Base-by-base conservation (phyloP, 108 stramenopile genomes). In the Skeletonema potamos region DNA sequence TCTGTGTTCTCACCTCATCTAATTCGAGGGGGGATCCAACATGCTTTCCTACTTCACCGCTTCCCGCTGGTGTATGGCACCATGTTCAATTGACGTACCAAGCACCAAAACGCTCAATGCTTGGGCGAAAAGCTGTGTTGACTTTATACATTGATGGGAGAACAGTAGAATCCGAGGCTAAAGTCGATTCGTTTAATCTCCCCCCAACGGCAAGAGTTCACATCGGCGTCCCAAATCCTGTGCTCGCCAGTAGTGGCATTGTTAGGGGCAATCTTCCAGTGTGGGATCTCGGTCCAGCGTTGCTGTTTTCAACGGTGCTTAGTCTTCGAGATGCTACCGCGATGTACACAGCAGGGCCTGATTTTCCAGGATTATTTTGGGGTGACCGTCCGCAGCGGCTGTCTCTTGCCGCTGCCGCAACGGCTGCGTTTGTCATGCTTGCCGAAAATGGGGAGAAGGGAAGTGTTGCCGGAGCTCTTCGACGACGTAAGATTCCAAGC, bases 361-460 rank as follows among this genome's bases (percentile, higher is more conserved):
- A 92, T 56, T 94, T 91, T 66, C 83, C 87, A 6, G 88, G 93
- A 28, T 62, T 90, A 27, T 89, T 94, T 74, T 92, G 93, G 93
- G 93, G 93, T 11, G 93, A 94, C 67, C 77, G 93, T 66, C 93
- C 93, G 29, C 91, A 94, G 59, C 67, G 91, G n/a, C 79, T 88
- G 27, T 92, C 91, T 11, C 79, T 94, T n/a, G 83, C 93, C 4
- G 87, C 93, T 27, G 90, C 91, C 17, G 91, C 86, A 32, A 92
- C 91, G 4, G 79, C 88, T 20, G 73, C 86, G 27, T 92, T 94
- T 69, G 83, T 89, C 4, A 76, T 86, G 77, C 86, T 94, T 28
- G 86, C 91, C 9, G 89, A 89, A 54, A 89, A 85, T 57, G 89
- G 89, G 9, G 93, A 94, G 75, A 85, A 86, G 29, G 91, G 89